Evolutionary conservation across 148 eudicot species (phyloP), one percentile per base, ranked within the genome.

Genomic region (Amaranthus hypochondriacus): DNA sequence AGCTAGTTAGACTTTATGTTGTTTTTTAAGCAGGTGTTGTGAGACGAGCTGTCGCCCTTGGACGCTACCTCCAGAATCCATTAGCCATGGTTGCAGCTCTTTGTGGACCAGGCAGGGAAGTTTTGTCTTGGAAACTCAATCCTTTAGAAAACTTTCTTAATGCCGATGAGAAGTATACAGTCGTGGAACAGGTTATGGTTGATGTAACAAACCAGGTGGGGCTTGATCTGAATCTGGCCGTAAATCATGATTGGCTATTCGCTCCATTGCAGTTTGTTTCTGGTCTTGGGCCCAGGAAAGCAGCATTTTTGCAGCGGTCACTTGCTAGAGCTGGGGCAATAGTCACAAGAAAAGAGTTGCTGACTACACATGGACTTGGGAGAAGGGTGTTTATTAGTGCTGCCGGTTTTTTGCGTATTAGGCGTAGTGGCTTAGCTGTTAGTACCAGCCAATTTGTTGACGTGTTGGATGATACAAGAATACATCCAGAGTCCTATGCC

Each of bases 161-260:
- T 75, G 83, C 83, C 63, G 99, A 96, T 81, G 99, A 96, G 84
- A 96, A 96, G 78, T 96, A 92, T 77, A 89, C 77, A 47, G 88
- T 96, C 96, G 77, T 90, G 81, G 99, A 96, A 73, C 96, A 96
- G 84, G 83, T 96, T 62, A 87, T 96, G 97, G 97, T 95, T 62
- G 99, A 95, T 86, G 94, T 87, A 62, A 89, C 96, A 52, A 95
- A 95, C 77, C 99, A 95, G 84, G 99, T 95, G 57, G 99, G 99
- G 68, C 80, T 95, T 70, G 99, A 95, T 75, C 81, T 95, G 21
- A 95, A 95, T 83, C 75, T 92, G 81, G 99, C 99, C 59, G 81
- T 84, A 70, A 89, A 89, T 73, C 99, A 95, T 83, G 99, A 95
- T 80, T 95, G 99, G 99, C 76, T 92, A 73, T 90, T 95, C 85